Evolutionary conservation across 306 rosid genomes (phyloP), one percentile per base, ranked within the genome.

Genomic region (Senna siamea): DNA sequence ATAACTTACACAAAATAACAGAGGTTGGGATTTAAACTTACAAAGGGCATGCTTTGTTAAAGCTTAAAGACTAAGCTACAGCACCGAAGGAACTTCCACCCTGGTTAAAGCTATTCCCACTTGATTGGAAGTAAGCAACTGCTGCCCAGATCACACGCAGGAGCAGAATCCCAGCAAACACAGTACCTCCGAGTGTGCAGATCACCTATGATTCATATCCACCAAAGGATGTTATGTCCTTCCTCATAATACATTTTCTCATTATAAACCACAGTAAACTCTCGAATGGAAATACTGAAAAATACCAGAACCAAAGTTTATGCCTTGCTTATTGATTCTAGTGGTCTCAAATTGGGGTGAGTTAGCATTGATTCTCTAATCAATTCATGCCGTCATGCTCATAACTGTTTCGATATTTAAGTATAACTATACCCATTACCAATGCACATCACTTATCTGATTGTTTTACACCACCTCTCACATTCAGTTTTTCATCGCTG

Each of bases 181-280:
- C 90, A 7, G 90, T 73, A 44, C 96, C 92, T 50, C 96, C 96
- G 18, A 89, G 79, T 51, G 76, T 83, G 85, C 96, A 89, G 20
- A 84, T 76, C 64, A 89, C 96, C 96, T 89, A 66, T 7, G 3
- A 85, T 74, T 69, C 69, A 80, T 17, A 46, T n/a, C 67, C 58
- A 44, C 40, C 15, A 20, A 34, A 53, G 51, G 40, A 43, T 17
- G 41, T 57, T 53, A 54, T 55, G 13, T 59, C 77, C 41, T 30
- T 60, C 67, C 26, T 57, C n/a, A 59, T 35, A 10, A 62, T 5
- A 23, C 56, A 55, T 26, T 62, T 55, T 55, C 61, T 40, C 26
- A 23, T 63, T 47, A 69, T 50, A 73, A n/a, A 52, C 18, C 41
- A 51, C 34, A 65, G 8, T 17, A 6, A 23, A 38, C 17, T 65